phyloP scores from a whole-genome alignment of 176 grass and related monocot genomes.

The Saccharum officinarum region DNA sequence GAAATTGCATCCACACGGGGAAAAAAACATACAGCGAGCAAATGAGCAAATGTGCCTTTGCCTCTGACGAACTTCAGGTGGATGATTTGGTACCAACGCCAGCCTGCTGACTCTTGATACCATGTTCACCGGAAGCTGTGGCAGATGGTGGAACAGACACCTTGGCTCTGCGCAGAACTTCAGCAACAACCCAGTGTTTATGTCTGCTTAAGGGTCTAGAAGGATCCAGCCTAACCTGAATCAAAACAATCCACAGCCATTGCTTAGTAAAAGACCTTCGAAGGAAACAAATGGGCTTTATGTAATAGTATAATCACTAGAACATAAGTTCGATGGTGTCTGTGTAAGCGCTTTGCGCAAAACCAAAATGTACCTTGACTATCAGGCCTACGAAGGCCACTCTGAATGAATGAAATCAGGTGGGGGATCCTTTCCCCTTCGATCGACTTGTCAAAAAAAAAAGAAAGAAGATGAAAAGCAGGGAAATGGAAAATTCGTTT shows the following conservation, averaged over 20 bases:
- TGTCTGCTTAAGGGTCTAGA: conserved; percentile 85
- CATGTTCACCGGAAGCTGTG: conserved; percentile 2
- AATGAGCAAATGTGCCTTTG: not conserved
- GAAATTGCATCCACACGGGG: conserved; percentile 21
- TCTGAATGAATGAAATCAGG: too few species aligned
- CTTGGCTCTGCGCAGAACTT: conserved; percentile 82
- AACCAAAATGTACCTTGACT: too few species aligned
- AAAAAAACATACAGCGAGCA: not conserved
- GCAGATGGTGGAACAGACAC: conserved; percentile 55
- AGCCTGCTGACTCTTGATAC: conserved; percentile 13
- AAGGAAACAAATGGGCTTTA: not conserved
- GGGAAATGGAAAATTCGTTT: not conserved
- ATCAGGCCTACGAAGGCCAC: too few species aligned
- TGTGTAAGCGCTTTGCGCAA: too few species aligned
- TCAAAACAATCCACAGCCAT: not conserved
- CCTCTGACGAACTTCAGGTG: not conserved
- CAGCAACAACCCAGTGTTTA: conserved; percentile 75
- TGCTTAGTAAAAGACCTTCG: not conserved
- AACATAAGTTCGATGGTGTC: too few species aligned
- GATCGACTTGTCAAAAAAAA: too few species aligned
- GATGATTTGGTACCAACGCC: conserved; percentile 24
- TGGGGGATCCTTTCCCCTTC: too few species aligned
- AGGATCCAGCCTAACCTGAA: conserved; percentile 79
- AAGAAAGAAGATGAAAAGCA: not conserved
- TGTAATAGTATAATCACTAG: not conserved